Percentiles rank a stretch among this genome's conserved stretches.
Evolutionary conservation across 805 yeast species (phyloP).

Genomic region (Jamesozyma hellenica): DNA sequence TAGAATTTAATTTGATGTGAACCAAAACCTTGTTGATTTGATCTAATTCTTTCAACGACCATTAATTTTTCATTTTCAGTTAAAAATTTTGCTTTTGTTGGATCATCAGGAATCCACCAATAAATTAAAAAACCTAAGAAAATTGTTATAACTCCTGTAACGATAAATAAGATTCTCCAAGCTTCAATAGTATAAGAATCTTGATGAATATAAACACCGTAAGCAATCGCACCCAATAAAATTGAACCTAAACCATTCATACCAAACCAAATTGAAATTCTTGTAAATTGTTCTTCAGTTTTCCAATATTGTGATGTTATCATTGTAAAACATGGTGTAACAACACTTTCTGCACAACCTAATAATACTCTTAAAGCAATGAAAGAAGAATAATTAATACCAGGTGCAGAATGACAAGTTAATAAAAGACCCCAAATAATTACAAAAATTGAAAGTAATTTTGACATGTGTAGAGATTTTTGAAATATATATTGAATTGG

Average conservation of each 20-base stretch:
- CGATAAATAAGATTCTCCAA: slow-evolving; percentile 53
- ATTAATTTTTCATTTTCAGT: slow-evolving; percentile 33
- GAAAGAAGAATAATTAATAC: slow-evolving; percentile 36
- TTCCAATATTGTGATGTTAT: slow-evolving; percentile 52
- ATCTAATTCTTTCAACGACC: slow-evolving; percentile 44
- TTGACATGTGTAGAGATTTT: slow-evolving; percentile 43
- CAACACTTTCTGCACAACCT: slow-evolving; percentile 43
- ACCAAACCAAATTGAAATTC: slow-evolving; percentile 38
- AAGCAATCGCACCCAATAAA: slow-evolving; percentile 45
- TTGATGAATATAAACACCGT: slow-evolving; percentile 37
- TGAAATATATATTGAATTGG: slow-evolving; percentile 33
- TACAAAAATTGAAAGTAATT: slow-evolving; percentile 38
- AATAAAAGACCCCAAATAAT: slow-evolving; percentile 56
- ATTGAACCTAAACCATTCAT: slow-evolving; percentile 39
- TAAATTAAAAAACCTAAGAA: slow-evolving; percentile 38
- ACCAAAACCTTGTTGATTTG: slow-evolving; percentile 50
- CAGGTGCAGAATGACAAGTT: slow-evolving; percentile 41
- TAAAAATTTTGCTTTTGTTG: slow-evolving; percentile 40
- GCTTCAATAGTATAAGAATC: slow-evolving; percentile 35
- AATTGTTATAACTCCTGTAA: slow-evolving; percentile 51
- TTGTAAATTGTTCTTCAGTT: slow-evolving; percentile 35
- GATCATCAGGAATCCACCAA: slow-evolving; percentile 47
- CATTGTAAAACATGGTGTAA: slow-evolving; percentile 48
- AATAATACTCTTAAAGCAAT: slow-evolving; percentile 39
- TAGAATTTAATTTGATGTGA: slow-evolving; percentile 42